Percentiles rank a stretch among this genome's conserved stretches.
These are phyloP conservation scores for Casuarina glauca DNA, from an alignment of 306 rosid genomes.

Conservation along the genomic window DNA sequence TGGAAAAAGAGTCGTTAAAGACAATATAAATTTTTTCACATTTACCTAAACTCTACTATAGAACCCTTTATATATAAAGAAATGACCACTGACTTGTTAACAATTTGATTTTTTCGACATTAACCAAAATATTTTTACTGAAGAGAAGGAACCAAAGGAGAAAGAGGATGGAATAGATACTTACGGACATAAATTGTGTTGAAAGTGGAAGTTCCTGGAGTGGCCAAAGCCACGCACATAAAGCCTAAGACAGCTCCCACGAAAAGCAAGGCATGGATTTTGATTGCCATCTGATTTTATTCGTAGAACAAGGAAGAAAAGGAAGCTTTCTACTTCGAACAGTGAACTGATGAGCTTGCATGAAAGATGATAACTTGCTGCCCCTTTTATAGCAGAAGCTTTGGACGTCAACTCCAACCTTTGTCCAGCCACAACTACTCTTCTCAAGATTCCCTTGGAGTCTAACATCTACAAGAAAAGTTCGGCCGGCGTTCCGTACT, in stretches of 20 bases:
- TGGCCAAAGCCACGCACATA: slow-evolving; percentile 26
- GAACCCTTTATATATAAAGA: no score
- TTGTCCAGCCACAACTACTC: neutral
- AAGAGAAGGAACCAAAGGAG: neutral
- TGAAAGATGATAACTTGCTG: neutral
- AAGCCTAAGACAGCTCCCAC: slow-evolving; percentile 20
- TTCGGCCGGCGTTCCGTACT: no score
- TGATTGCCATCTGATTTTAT: slow-evolving; percentile 8
- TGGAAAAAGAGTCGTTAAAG: no score
- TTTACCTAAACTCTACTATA: no score
- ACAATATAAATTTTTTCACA: no score
- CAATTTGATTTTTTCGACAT: no score
- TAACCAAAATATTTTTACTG: neutral
- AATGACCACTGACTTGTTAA: no score
- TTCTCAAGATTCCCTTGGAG: neutral
- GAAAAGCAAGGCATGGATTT: slow-evolving; percentile 7
- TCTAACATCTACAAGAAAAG: no score
- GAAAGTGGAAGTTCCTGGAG: slow-evolving; percentile 36
- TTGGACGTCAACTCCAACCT: neutral
- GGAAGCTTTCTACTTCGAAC: neutral
- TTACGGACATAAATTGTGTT: slow-evolving; percentile 26
- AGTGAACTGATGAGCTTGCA: no score
- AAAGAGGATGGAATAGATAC: neutral
- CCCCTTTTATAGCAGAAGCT: neutral
- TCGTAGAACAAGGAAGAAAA: neutral